Evolutionary conservation across 129 eudicot genomes (phyloP), one percentile per base, ranked within the genome.

Genomic region (Kitagawia praeruptora): DNA sequence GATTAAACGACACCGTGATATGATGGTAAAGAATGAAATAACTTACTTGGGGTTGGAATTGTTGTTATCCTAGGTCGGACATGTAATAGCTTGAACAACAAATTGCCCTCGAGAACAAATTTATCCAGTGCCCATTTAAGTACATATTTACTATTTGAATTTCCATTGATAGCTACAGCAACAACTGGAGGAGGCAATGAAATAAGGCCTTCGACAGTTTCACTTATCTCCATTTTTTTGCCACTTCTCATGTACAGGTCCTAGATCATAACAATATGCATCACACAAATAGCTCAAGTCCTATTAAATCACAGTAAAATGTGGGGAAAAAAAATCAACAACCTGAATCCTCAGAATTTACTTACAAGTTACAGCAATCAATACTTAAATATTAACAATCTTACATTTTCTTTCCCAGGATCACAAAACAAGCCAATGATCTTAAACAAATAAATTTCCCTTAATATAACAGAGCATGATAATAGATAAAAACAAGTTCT

Each of bases 41-140:
- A 82, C 97, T 91, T 85, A 94, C 98, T 87, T 37, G 97, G 96
- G 40, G 96, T 91, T 19, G 98, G 98, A 42, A 94, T 86, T 41
- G 84, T 40, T 21, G 83, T 61, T 75, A 88, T 90, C 81, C 38
- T 77, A 10, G 98, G 97, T 58, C 87, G 90, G 71, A 94, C 84
- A 77, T 88, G 88, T 58, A 91, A 71, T 82, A 94, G 75, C 81
- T 88, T 94, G 87, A 94, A 94, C 80, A 75, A 75, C 80, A 87
- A 84, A 67, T 79, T 78, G 70, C 92, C 90, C 82, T 94, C 97
- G 4, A 87, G 89, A 78, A 82, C 87, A 84, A 94, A 90, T 77
- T 92, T 94, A 27, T 94, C 98, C 84, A 94, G 56, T 38, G 97
- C 98, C 98, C 98, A 94, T 76, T 61, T 81, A 73, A 94, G 79